phyloP scores from a whole-genome alignment of 768 basidiomycete species.

The Amanita thiersii region DNA sequence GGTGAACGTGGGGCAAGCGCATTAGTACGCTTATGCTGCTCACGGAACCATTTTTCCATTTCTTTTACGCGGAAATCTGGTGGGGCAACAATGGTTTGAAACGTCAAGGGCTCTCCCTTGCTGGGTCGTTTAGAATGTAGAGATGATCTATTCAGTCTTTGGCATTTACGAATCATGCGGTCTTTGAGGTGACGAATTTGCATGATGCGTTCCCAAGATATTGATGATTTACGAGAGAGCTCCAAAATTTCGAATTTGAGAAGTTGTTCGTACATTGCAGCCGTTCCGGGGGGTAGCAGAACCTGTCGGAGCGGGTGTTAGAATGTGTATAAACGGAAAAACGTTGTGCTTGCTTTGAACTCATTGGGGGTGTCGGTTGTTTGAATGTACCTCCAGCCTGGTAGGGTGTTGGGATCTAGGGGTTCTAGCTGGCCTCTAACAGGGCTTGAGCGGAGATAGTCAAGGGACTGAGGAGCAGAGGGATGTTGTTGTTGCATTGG shows the following conservation, averaged over 20 bases:
- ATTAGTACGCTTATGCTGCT: conserved; percentile 32
- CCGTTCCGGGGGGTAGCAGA: conserved; percentile 59
- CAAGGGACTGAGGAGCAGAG: conserved; percentile 23
- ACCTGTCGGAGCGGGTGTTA: conserved; percentile 31
- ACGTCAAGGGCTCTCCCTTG: conserved; percentile 30
- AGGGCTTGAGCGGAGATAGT: conserved; percentile 55
- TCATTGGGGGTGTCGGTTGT: conserved; percentile 72
- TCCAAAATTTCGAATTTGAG: conserved; percentile 55
- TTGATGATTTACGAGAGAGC: conserved; percentile 43
- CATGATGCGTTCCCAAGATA: conserved; percentile 63
- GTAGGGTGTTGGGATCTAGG: conserved; percentile 44
- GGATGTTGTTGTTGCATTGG: conserved; percentile 3
- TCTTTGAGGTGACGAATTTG: conserved; percentile 75
- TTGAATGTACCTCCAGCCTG: conserved; percentile 66
- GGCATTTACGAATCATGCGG: conserved; percentile 75
- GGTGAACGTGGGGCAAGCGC: neutral
- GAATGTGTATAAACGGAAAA: neutral
- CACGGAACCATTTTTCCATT: conserved; percentile 71
- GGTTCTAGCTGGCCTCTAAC: conserved; percentile 72
- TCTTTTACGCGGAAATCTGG: conserved; percentile 68
- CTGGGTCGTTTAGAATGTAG: conserved; percentile 14
- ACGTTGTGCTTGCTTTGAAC: conserved; percentile 42
- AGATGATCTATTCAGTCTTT: conserved; percentile 31
- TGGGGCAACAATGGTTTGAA: conserved; percentile 63
- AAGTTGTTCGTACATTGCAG: conserved; percentile 57